A percentile compares a stretch with the other conserved stretches of the same genome.
Evolutionary conservation across 148 eudicot species (phyloP).

Genomic region (Persicaria tinctoria): DNA sequence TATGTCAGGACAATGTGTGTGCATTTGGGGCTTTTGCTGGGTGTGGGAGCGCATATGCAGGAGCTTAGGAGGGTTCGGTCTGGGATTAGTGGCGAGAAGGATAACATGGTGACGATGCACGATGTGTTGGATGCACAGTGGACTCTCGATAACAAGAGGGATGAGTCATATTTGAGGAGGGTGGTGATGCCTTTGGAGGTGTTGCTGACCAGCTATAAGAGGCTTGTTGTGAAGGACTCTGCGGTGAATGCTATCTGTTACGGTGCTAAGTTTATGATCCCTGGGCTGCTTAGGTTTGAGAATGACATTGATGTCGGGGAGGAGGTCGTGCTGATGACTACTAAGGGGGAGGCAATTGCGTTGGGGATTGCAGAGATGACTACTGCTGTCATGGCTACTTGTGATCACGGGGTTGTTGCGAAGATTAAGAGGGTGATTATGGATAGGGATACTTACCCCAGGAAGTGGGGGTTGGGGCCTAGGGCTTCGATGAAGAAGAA

Average conservation of each 20-base stretch:
- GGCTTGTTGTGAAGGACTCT: conserved; percentile 92
- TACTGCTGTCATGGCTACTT: conserved; percentile 95
- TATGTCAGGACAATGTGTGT: conserved; percentile 97
- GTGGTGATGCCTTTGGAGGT: conserved; percentile 88
- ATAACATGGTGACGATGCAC: conserved; percentile 95
- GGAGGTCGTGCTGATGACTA: conserved; percentile 87
- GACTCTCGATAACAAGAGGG: conserved; percentile 81
- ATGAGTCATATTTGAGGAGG: conserved; percentile 80
- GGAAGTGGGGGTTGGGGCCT: conserved; percentile 98
- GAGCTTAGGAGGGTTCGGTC: conserved; percentile 80
- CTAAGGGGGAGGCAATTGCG: conserved; percentile 93
- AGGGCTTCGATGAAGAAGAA: conserved; percentile 92
- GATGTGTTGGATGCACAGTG: conserved; percentile 96
- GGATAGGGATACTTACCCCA: conserved; percentile 95
- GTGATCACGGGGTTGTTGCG: conserved; percentile 95
- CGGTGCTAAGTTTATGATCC: conserved; percentile 95
- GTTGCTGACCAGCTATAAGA: conserved; percentile 74
- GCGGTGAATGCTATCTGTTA: conserved; percentile 94
- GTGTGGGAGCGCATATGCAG: conserved; percentile 96
- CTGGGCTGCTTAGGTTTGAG: conserved; percentile 91
- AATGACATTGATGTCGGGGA: conserved; percentile 87
- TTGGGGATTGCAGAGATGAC: conserved; percentile 97
- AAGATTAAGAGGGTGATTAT: conserved; percentile 98
- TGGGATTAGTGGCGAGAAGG: conserved; percentile 86
- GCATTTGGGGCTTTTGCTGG: conserved; percentile 81